These are phyloP conservation scores for Stemphylium beticola DNA, from an alignment of 2,329 filamentous ascomycete genomes.

Conservation along the genomic window DNA sequence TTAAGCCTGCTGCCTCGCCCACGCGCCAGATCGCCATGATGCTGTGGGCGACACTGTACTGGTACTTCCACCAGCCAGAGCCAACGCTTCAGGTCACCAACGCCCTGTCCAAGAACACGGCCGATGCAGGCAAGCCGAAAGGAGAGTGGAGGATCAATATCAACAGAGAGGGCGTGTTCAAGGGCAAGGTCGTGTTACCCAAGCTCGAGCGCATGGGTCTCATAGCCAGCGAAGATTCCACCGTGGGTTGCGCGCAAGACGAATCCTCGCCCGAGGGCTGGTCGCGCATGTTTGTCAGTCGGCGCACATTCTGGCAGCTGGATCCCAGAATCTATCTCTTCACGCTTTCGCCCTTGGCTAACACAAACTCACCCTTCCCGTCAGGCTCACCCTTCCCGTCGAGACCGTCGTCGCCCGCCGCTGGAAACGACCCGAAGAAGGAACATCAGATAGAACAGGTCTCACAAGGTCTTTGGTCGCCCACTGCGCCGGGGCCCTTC, in stretches of 20 bases:
- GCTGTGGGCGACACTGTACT: conserved; percentile 92
- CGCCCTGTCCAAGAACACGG: conserved; percentile 68
- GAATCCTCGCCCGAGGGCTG: conserved; percentile 71
- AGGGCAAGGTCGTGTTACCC: conserved; percentile 79
- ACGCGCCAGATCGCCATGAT: conserved; percentile 95
- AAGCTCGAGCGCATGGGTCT: conserved; percentile 95
- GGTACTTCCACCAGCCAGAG: conserved; percentile 92
- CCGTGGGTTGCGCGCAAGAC: conserved; percentile 70
- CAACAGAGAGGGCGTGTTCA: conserved; percentile 85
- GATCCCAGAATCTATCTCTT: conserved; percentile 88
- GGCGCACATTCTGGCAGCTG: conserved; percentile 88
- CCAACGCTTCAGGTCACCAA: conserved; percentile 70
- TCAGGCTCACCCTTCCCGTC: conserved; percentile 59
- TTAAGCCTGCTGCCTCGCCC: conserved; percentile 78
- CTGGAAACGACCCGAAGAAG: conserved; percentile 32
- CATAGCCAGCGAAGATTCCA: conserved; percentile 75
- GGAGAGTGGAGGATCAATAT: conserved; percentile 89
- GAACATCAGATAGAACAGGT: conserved; percentile 40
- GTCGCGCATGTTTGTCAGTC: conserved; percentile 81
- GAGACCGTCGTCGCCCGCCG: conserved; percentile 58
- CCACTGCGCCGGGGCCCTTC: conserved; percentile 68
- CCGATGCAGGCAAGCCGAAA: conserved; percentile 70
- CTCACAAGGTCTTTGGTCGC: conserved; percentile 48
- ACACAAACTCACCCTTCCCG: conserved; percentile 56
- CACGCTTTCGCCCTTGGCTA: conserved; percentile 69